phyloP scores from a whole-genome alignment of 1,139 yeast genomes.

The Tardiomyces depauwii region DNA sequence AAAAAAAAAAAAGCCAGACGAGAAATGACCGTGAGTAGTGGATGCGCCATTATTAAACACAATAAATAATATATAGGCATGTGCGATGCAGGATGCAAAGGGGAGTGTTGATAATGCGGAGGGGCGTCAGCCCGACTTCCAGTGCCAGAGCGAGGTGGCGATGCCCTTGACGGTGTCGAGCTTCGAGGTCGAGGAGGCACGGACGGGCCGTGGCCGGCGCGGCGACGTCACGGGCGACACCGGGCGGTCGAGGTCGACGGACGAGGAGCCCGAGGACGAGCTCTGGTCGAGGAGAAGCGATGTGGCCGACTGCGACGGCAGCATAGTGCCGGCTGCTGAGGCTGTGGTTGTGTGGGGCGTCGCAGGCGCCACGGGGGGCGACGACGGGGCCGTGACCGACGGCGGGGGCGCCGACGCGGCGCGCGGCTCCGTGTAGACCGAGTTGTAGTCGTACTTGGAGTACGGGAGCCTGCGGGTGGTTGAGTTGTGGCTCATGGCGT shows the following conservation, averaged over 20 bases:
- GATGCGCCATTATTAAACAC: too few species aligned
- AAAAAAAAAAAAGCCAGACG: too few species aligned
- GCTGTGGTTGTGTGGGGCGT: not conserved
- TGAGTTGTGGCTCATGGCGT: constrained; percentile 64
- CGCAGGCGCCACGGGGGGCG: not conserved
- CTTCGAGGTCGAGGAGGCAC: not conserved
- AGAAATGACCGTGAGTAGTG: too few species aligned
- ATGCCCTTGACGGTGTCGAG: not conserved
- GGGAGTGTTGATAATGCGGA: too few species aligned
- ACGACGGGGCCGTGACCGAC: not conserved
- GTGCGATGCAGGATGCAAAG: too few species aligned
- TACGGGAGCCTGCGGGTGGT: constrained; percentile 70
- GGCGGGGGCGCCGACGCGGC: not conserved
- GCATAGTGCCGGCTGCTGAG: not conserved
- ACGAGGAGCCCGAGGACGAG: not conserved
- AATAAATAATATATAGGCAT: too few species aligned
- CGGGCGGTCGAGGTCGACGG: not conserved
- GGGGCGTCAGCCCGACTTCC: not conserved
- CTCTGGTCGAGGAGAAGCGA: not conserved
- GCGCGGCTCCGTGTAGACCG: constrained; percentile 40
- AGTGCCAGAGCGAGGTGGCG: not conserved
- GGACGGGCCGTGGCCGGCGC: not conserved
- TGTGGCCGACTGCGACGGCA: not conserved
- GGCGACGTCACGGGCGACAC: not conserved
- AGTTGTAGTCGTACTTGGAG: constrained; percentile 68